Percentiles rank a stretch among this genome's conserved stretches.
Evolutionary conservation across 2,329 filamentous ascomycete species (phyloP).

Genomic region (Cercospora citrullina): DNA sequence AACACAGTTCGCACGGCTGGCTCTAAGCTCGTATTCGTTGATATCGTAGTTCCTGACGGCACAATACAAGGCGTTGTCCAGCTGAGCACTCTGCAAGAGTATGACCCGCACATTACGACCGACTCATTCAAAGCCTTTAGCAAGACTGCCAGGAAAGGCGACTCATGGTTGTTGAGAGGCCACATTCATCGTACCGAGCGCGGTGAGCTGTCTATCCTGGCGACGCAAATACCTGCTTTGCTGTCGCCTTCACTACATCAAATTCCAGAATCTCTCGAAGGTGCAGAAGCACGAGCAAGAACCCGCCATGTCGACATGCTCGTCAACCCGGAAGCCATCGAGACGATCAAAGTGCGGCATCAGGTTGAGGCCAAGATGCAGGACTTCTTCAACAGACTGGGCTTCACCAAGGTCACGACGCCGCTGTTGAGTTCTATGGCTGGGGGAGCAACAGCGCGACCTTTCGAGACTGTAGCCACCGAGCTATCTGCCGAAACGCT

Average conservation of each 20-base stretch:
- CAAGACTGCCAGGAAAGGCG: slow-evolving; percentile 72
- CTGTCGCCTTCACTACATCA: slow-evolving; percentile 77
- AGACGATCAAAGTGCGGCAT: slow-evolving; percentile 72
- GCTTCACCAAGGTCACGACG: slow-evolving; percentile 86
- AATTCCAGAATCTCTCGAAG: slow-evolving; percentile 68
- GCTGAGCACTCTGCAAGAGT: slow-evolving; percentile 51
- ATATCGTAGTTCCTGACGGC: slow-evolving; percentile 71
- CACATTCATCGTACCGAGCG: slow-evolving; percentile 65
- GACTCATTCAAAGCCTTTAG: slow-evolving; percentile 61
- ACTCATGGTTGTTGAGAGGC: slow-evolving; percentile 72
- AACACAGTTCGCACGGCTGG: slow-evolving; percentile 69
- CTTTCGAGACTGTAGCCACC: slow-evolving; percentile 77
- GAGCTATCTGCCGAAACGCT: slow-evolving; percentile 72
- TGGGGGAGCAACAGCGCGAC: slow-evolving; percentile 82
- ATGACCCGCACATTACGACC: slow-evolving; percentile 39
- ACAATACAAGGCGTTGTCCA: slow-evolving; percentile 77
- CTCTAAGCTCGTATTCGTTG: slow-evolving; percentile 79
- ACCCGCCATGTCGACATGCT: slow-evolving; percentile 85
- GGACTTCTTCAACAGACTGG: slow-evolving; percentile 67
- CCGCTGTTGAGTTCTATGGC: slow-evolving; percentile 81
- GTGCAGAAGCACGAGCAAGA: slow-evolving; percentile 70
- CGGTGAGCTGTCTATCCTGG: slow-evolving; percentile 76
- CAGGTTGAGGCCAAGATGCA: slow-evolving; percentile 73
- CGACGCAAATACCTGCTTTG: slow-evolving; percentile 66
- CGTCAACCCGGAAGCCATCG: slow-evolving; percentile 66